Evolutionary conservation across 1,284 basidiomycete genomes (phyloP), one percentile per base, ranked within the genome.

Genomic region (Cryptococcus sp.): DNA sequence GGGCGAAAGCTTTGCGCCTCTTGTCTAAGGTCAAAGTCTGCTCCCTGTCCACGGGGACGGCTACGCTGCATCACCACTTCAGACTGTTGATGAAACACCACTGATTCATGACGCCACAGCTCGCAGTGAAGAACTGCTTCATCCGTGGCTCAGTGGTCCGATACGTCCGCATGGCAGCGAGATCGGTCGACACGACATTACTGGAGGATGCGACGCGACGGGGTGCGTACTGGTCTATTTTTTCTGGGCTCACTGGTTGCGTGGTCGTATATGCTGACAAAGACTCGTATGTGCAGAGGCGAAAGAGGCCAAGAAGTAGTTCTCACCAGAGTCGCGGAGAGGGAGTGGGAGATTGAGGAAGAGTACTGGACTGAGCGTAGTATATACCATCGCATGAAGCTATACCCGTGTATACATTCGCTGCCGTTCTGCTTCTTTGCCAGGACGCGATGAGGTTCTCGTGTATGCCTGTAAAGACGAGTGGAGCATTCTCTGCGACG

Each of bases 51-150:
- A 35, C 7, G 30, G 30, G 13, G 2, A 35, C 13, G 30, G 30
- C 13, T 13, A 10, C 30, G 30, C 30, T 35, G 30, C 30, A 13
- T 35, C 13, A 10, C 30, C 30, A 15, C 1, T 5, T n/a, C 16
- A 19, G 42, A 45, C 42, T 45, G 15, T 45, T 45, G 42, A n/a
- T 6, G 40, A 39, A 19, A n/a, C 38, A 40, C 20, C 11, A 43
- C 38, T 16, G 30, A 46, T 25, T 15, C 13, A 39, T 56, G n/a
- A 10, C 10, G 13, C 27, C 1, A 16, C 70, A 99, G 95, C 92
- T 97, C 86, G 93, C 96, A 0, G 94, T 99, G 49, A 96, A 95
- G 81, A 99, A 97, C 76, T 95, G 93, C 74, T 99, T 99, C 77
- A 99, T 99, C 70, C 89, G 96, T 57, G 96, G 96, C 59, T 97